Evolutionary conservation across 306 rosid genomes (phyloP), one percentile per base, ranked within the genome.

Genomic region (Purshia tridentata): DNA sequence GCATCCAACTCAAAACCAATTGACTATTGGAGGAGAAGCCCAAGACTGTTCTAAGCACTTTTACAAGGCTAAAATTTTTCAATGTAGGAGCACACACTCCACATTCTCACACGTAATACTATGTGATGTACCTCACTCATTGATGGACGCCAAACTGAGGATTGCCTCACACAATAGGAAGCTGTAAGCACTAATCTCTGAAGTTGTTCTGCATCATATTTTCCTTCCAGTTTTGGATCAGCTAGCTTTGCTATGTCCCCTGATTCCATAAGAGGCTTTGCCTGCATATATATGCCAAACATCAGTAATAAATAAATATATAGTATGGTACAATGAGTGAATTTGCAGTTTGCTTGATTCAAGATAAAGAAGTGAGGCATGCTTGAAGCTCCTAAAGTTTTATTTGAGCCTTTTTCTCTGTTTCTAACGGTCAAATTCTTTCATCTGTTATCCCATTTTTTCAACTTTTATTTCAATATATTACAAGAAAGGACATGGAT

Each of bases 131-230:
- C 98, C 96, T 94, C 96, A 37, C 84, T 87, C 92, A 89, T 89
- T 5, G 89, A 74, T 0, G 98, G 97, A 22, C 98, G 96, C 88
- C 88, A 82, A 45, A 62, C 65, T 2, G 96, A 84, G 46, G 95
- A 80, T 78, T 94, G 96, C 72, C 90, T 88, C 11, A 91, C 85
- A 78, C 98, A 94, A 78, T 80, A 87, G 63, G 97, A 94, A 79
- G 97, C 97, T 0, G 98, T 80, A 40, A 89, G 81, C 47, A 88
- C 82, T 35, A 91, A 16, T 70, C 90, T 83, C 4, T 87, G 81
- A 46, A 94, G 72, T 77, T 91, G 86, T 19, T 88, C 86, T 55
- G 55, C 88, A 54, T 89, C 89, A 72, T 88, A 94, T 74, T 64
- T 81, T 23, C 85, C 92, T 78, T 83, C 86, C 88, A 94, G 63